These are phyloP conservation scores for Straminergon stramineum DNA, from an alignment of 225 moss, liverwort and hornwort genomes.

Conservation along the genomic window DNA sequence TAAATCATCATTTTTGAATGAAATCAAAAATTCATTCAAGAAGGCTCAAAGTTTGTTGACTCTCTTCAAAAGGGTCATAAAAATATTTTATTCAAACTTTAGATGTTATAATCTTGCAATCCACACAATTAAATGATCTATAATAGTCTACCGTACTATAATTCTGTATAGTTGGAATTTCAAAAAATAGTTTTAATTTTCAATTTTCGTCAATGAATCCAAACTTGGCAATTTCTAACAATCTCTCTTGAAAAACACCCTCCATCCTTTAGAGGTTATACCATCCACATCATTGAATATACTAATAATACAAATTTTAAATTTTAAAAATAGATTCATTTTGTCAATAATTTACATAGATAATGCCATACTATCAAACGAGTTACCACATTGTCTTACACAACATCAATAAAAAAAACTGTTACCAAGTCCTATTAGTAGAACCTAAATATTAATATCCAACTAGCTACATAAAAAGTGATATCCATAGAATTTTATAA, in stretches of 20 bases:
- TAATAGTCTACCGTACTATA: not conserved
- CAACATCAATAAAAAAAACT: not conserved
- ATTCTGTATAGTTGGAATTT: not conserved
- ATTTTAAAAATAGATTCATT: not conserved
- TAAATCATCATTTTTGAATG: too few relatives aligned
- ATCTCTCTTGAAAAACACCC: too few relatives aligned
- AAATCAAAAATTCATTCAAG: too few relatives aligned
- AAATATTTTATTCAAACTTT: not conserved
- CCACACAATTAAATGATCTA: rapidly evolving
- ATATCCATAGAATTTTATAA: not conserved
- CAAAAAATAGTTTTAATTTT: not conserved
- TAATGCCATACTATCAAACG: not conserved
- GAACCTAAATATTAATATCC: not conserved
- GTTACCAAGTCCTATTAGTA: not conserved
- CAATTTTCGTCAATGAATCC: not conserved
- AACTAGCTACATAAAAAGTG: too few relatives aligned
- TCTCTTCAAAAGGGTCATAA: not conserved
- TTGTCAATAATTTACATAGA: not conserved
- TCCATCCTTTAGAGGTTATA: rapidly evolving
- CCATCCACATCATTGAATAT: not conserved
- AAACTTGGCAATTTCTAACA: not conserved
- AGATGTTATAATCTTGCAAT: not conserved
- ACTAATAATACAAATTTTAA: too few relatives aligned
- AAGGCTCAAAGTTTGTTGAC: too few relatives aligned
- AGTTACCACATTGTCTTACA: not conserved